Base-by-base conservation (phyloP, 805 yeast genomes). In the Starmerella apicola region DNA sequence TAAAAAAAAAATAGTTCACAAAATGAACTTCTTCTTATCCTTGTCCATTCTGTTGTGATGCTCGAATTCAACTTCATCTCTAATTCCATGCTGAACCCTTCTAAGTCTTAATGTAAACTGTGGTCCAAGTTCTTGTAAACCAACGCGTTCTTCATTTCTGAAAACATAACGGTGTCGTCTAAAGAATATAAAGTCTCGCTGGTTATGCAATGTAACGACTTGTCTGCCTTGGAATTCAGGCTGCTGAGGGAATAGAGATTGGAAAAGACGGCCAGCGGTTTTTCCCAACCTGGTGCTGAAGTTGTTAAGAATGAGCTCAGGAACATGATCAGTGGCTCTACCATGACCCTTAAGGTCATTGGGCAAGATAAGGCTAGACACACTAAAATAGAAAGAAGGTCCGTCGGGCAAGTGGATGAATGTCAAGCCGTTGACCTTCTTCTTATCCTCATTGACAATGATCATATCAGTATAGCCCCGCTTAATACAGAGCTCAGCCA, bases 211-310 rank as follows among this genome's bases (percentile, higher is more conserved):
- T 0, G 98, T 91, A 22, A 91, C 79, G 33, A 84, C 98, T 58
- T 91, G 96, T 54, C 98, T 72, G 22, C 98, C 98, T 59, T 81
- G 81, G 51, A 91, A 74, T 56, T 91, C 96, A 1, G 98, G 98
- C 44, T 73, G 72, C 44, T 81, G 86, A 8, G 98, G 98, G 62
- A 88, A 84, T 31, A 91, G 66, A 1, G 94, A 75, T 59, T 86
- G 96, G 64, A 91, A 91, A 46, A 91, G 62, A 43, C 93, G 70
- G 24, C 95, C 96, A 5, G 88, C 93, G 0, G 97, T 82, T 55
- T 81, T 78, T 61, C 98, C 98, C 46, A 91, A 68, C 50, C 95
- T 70, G 0, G 98, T 86, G 45, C 82, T 74, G 66, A 91, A 91
- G 61, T 91, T 91, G 60, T 91, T 91, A 57, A 91, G 66, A 25